Base-by-base conservation (phyloP, 805 yeast species). In the Metschnikowia peoriensis region DNA sequence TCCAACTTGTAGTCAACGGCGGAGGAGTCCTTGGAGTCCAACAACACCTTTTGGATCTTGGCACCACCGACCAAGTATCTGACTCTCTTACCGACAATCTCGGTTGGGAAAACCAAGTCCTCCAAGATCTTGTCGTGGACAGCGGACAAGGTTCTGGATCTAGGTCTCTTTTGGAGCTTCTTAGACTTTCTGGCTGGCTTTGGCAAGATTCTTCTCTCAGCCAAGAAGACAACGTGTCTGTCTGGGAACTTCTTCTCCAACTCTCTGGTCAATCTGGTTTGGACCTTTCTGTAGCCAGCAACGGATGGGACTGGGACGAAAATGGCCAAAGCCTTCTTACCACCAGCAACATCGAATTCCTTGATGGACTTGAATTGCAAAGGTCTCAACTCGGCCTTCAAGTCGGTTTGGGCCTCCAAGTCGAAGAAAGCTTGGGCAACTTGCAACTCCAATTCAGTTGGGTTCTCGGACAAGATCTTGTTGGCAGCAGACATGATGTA, bases 191-290 rank as follows among this genome's bases (percentile, higher is more conserved):
- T 91, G 72, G 96, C 89, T 78, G 98, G 97, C 86, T 90, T 93
- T 82, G 98, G 97, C 76, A 94, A 85, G 82, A 93, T 94, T 83
- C 97, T 90, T 84, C 99, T 90, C 85, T 93, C 98, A 75, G 97
- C 98, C 76, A 93, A 86, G 90, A 93, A 90, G 70, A 94, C 93
- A 79, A 93, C 97, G 79, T 94, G 97, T 79, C 96, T 89, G 86
- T 93, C 99, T 77, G 97, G 96, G 92, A 93, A 94, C 84, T 94
- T 93, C 96, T 93, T 93, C 84, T 93, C 99, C 78, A 93, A 88
- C 85, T 93, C 99, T 83, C 98, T 93, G 83, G 97, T 90, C 77
- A 93, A 87, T 82, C 92, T 88, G 61, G 84, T 84, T 85, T 93
- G 99, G 72, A 93, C 96, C 83, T 87, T 90, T 89, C 92, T 97